Percentiles rank a stretch among this genome's conserved stretches.
These are phyloP conservation scores for Linnemannia exigua DNA, from an alignment of 192 early-diverging fungal genomes.

Conservation along the genomic window DNA sequence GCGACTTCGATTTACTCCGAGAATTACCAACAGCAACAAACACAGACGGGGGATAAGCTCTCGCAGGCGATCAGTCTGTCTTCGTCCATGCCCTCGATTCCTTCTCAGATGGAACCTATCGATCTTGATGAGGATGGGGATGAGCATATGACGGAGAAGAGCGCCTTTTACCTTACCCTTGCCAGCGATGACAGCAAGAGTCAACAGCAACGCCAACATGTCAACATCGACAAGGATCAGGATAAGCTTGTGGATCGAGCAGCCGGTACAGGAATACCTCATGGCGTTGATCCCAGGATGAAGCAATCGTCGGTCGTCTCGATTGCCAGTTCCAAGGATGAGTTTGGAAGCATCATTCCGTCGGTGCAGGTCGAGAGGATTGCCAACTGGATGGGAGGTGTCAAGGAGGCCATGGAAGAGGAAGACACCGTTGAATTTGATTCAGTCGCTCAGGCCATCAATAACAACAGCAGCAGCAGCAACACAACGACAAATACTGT, in stretches of 20 bases:
- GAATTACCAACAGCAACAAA: not conserved
- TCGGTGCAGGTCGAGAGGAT: slow-evolving; percentile 17
- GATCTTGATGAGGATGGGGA: not conserved
- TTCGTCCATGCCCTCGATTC: slow-evolving; percentile 18
- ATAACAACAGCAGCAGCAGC: not conserved
- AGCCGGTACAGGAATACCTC: not conserved
- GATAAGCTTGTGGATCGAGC: not conserved
- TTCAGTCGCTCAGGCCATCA: not conserved
- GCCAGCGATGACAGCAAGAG: not conserved
- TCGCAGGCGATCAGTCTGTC: slow-evolving; percentile 15
- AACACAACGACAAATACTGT: not conserved
- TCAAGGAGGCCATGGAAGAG: slow-evolving; percentile 18
- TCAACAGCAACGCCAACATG: not conserved
- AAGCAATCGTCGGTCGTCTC: slow-evolving; percentile 13
- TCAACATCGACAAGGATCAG: not conserved
- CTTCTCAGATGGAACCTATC: not conserved
- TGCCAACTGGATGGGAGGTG: slow-evolving; percentile 19
- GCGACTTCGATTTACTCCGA: not conserved
- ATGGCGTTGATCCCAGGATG: not conserved
- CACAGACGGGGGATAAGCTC: not conserved
- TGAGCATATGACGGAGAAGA: not conserved
- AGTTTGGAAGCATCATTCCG: slow-evolving; percentile 5
- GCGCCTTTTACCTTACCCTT: not conserved
- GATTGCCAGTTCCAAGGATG: slow-evolving; percentile 11
- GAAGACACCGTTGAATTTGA: not conserved